Conservation (phyloP, 306 rosid genomes). For the Benincasa hispida region DNA sequence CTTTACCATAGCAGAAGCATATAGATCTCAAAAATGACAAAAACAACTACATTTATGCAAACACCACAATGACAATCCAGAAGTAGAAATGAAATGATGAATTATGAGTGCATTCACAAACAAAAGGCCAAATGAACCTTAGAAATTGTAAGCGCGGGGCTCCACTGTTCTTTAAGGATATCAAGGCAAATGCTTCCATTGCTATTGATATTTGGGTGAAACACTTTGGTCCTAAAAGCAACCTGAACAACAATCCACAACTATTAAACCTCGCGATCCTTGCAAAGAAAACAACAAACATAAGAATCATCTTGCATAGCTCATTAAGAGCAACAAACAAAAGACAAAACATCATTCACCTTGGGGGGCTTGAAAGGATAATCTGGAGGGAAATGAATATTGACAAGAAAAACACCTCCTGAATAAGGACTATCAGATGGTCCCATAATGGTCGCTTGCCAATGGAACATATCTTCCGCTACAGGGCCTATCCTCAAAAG, state of each 20-base stretch:
- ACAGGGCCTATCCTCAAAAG: slow-evolving; percentile 37
- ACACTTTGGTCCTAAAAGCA: slow-evolving; percentile 74
- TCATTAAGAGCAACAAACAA: not conserved
- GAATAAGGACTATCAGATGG: slow-evolving; percentile 65
- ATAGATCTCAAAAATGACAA: not conserved
- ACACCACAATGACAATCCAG: not conserved
- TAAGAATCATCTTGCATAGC: slow-evolving; percentile 7
- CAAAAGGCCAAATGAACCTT: slow-evolving; percentile 19
- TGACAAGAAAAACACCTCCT: slow-evolving; percentile 62
- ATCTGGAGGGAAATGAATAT: slow-evolving; percentile 54
- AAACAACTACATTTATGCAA: not conserved
- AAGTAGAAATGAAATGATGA: not conserved
- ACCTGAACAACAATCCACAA: slow-evolving; percentile 2
- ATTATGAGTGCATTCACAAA: not conserved
- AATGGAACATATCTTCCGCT: slow-evolving; percentile 68
- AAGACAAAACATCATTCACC: slow-evolving; percentile 21
- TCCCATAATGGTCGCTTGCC: slow-evolving; percentile 73
- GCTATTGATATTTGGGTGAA: slow-evolving; percentile 63
- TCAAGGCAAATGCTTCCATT: slow-evolving; percentile 72
- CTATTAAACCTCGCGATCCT: not conserved
- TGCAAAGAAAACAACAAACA: not conserved
- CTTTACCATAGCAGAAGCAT: not conserved
- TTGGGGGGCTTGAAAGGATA: slow-evolving; percentile 76
- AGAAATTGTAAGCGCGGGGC: slow-evolving; percentile 64
- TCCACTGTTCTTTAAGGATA: slow-evolving; percentile 68